Evolutionary conservation across 2,329 filamentous ascomycete species (phyloP), one percentile per base, ranked within the genome.

Genomic region (Bertia moriformis): DNA sequence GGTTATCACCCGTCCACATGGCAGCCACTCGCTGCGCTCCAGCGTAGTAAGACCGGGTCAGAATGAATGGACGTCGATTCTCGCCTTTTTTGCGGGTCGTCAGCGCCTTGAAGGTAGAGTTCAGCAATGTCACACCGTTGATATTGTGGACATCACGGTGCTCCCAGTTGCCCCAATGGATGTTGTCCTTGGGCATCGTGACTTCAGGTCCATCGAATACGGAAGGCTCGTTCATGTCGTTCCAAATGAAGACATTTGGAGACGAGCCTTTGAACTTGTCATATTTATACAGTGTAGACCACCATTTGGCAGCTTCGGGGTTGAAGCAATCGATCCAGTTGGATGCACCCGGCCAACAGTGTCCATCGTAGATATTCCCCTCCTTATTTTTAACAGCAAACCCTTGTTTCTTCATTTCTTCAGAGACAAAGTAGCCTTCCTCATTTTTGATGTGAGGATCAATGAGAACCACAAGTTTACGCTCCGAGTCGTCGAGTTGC

Each of bases 1-100:
- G 83, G 62, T 98, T 98, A 55, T 98, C 91, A 43, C 91, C 91
- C 15, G 91, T 98, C 91, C 91, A 98, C 88, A 95, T 95, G 42
- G 91, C 89, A 45, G 86, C 85, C 32, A 85, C 65, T 41, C 89
- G 78, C 61, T 98, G 91, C 40, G 83, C 87, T 24, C 91, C 91
- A 12, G 89, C 75, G 55, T 80, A 98, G 65, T 93, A 98, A 1
- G 88, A 83, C 20, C 91, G 82, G 1, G 91, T 98, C 39, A 98
- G 72, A 10, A 95, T 75, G 54, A 98, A 98, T 0, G 91, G 91
- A 4, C 91, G 81, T 22, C 81, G 78, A 19, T 80, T 62, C 58
- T 93, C 87, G 39, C 85, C 86, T 59, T 87, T 83, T 62, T 91
- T 87, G 47, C 91, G 84, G 40, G 83, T 78, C 19, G 88, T 60